Conservation (phyloP, 305 asterid genomes). For the Fraxinus paxiana region DNA sequence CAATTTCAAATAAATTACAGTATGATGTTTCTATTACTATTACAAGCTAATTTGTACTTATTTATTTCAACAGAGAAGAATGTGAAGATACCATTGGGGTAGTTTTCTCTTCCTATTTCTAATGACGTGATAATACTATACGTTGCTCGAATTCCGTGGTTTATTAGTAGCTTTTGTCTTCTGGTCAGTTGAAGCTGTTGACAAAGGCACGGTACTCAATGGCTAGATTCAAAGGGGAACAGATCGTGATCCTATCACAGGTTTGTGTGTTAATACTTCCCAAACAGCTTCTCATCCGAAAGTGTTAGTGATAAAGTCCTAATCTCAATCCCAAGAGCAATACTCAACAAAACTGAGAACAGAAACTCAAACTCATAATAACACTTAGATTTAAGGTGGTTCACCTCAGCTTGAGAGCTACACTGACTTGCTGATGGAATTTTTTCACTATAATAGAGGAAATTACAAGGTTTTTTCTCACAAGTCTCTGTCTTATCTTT, state of each 20-base stretch:
- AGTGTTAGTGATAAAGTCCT: not conserved
- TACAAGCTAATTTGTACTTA: slow-evolving; percentile 20
- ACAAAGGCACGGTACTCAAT: slow-evolving; percentile 58
- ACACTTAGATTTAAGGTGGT: not conserved
- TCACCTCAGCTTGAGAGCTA: not conserved
- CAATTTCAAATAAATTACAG: not conserved
- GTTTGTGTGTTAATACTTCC: slow-evolving; percentile 31
- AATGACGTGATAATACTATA: slow-evolving; percentile 36
- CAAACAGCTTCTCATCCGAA: slow-evolving; percentile 1
- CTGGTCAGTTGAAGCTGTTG: slow-evolving; percentile 64
- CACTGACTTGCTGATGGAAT: not conserved
- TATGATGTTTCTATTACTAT: slow-evolving; percentile 18
- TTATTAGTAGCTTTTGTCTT: slow-evolving; percentile 22
- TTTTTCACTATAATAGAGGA: not conserved
- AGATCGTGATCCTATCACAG: slow-evolving; percentile 85
- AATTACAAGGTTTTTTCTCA: not conserved
- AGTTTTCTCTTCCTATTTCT: slow-evolving; percentile 15
- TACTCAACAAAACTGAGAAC: not conserved
- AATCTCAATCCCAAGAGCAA: not conserved
- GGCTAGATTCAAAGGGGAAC: slow-evolving; percentile 70
- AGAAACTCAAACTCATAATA: not conserved
- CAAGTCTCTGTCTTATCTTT: not conserved
- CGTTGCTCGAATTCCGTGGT: slow-evolving; percentile 27
- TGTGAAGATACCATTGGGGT: slow-evolving; percentile 96
- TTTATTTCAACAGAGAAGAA: slow-evolving; percentile 69